phyloP scores from a whole-genome alignment of 129 eudicot species.

The Calendula officinalis region DNA sequence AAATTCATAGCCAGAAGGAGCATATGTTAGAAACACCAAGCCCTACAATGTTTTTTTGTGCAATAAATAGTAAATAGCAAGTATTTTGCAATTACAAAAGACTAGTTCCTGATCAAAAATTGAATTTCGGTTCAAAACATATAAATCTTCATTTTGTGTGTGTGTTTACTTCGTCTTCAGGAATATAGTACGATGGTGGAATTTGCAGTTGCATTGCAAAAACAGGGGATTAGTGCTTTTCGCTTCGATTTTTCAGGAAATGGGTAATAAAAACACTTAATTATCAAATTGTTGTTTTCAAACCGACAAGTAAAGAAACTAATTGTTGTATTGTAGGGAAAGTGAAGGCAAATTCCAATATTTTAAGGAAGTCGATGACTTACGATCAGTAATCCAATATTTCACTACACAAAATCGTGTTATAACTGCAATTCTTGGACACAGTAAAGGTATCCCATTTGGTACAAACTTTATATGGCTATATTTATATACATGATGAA shows the following conservation, averaged over 20 bases:
- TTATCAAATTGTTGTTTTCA: not conserved
- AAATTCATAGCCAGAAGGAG: too few relatives aligned
- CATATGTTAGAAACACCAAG: too few relatives aligned
- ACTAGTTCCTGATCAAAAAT: not conserved
- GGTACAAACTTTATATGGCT: not conserved
- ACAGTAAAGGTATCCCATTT: slow-evolving; percentile 60
- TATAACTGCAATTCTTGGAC: slow-evolving; percentile 63
- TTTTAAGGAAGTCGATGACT: slow-evolving; percentile 60
- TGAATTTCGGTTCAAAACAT: not conserved
- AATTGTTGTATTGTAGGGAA: slow-evolving; percentile 44
- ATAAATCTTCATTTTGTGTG: not conserved
- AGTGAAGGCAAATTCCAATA: slow-evolving; percentile 73
- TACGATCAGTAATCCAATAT: slow-evolving; percentile 56
- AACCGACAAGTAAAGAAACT: not conserved
- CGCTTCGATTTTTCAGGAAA: slow-evolving; percentile 88
- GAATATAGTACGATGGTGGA: slow-evolving; percentile 40
- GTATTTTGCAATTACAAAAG: not conserved
- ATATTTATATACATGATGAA: not conserved
- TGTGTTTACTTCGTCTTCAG: slow-evolving; percentile 31
- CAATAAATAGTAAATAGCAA: too few relatives aligned
- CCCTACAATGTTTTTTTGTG: too few relatives aligned
- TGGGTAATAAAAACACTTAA: slow-evolving; percentile 59
- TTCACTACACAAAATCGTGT: slow-evolving; percentile 42
- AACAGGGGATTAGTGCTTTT: slow-evolving; percentile 65
- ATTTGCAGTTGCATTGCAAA: slow-evolving; percentile 51